Percentiles rank a stretch among this genome's conserved stretches.
Evolutionary conservation across 495 filamentous ascomycete genomes (phyloP).

Genomic region (Penicillium taxi): DNA sequence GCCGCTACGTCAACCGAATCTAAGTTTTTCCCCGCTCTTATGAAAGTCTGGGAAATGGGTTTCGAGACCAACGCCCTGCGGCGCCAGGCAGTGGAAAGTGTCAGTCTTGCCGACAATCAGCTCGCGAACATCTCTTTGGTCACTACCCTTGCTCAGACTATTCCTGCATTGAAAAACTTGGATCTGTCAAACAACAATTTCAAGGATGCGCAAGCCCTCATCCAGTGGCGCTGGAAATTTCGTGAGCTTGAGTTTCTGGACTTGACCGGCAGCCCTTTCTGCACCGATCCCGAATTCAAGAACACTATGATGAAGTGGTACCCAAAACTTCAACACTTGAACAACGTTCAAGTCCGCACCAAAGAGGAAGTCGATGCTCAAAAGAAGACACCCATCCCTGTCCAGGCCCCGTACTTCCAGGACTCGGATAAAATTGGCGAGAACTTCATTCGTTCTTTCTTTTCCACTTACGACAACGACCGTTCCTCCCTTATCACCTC

Average conservation of each 20-base stretch:
- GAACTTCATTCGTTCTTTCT: conserved; percentile 67
- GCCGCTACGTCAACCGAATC: conserved; percentile 57
- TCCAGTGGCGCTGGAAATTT: conserved; percentile 70
- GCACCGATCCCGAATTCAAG: conserved; percentile 51
- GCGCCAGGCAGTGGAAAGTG: conserved; percentile 62
- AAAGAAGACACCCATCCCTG: conserved; percentile 57
- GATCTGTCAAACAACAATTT: conserved; percentile 78
- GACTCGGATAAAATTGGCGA: conserved; percentile 69
- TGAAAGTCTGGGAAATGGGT: conserved; percentile 66
- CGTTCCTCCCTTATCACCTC: conserved; percentile 51
- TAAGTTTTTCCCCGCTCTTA: conserved; percentile 84
- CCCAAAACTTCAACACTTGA: conserved; percentile 64
- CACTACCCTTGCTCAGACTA: conserved; percentile 59
- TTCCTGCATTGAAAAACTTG: conserved; percentile 76
- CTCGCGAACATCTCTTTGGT: conserved; percentile 63
- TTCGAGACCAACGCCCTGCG: conserved; percentile 60
- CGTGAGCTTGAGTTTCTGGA: conserved; percentile 68
- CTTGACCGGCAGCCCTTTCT: conserved; percentile 67
- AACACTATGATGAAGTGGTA: conserved; percentile 74
- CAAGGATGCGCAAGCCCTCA: conserved; percentile 46
- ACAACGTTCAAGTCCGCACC: conserved; percentile 62
- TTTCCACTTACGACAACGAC: conserved; percentile 65
- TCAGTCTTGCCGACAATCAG: conserved; percentile 70
- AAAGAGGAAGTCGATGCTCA: conserved; percentile 52
- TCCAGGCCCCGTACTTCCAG: conserved; percentile 59